phyloP scores from a whole-genome alignment of 495 filamentous ascomycete genomes.

The Daldinia concentrica region DNA sequence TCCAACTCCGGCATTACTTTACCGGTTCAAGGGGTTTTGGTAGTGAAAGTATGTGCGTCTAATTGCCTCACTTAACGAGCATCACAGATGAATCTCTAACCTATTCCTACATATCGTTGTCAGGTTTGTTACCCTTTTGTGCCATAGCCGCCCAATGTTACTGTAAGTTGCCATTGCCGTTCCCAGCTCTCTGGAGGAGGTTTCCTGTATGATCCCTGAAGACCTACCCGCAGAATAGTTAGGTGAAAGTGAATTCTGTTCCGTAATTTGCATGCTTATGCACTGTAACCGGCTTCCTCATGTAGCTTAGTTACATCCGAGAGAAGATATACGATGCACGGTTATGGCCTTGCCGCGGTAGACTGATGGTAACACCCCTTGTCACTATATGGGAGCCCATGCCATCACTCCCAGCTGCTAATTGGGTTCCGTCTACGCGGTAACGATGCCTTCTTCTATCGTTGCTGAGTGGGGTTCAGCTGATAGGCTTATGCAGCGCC shows the following conservation, averaged over 20 bases:
- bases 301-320: background rate
- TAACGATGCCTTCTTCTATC: slow-evolving; percentile 6
- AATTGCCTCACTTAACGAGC: background rate
- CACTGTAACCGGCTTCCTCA: slow-evolving; percentile 6
- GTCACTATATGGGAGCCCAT: slow-evolving; percentile 4
- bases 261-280: background rate
- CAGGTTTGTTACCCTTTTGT: slow-evolving; percentile 8
- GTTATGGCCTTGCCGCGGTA: slow-evolving; percentile 1
- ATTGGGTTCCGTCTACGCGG: slow-evolving; percentile 29
- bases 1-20: background rate
- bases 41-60: background rate
- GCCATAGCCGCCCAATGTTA: background rate
- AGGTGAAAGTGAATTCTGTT: background rate
- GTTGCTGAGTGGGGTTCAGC: slow-evolving; percentile 7
- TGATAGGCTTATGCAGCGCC: background rate
- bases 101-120: slow-evolving; percentile 1
- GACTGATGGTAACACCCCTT: background rate
- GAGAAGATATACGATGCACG: background rate
- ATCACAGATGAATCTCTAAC: background rate
- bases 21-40: background rate
- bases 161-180: background rate
- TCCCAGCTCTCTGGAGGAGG: background rate
- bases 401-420: background rate
- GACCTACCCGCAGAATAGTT: background rate
- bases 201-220: no score